Evolutionary conservation across 2,329 filamentous ascomycete species (phyloP), one percentile per base, ranked within the genome.

Genomic region (Aspergillus sp.): DNA sequence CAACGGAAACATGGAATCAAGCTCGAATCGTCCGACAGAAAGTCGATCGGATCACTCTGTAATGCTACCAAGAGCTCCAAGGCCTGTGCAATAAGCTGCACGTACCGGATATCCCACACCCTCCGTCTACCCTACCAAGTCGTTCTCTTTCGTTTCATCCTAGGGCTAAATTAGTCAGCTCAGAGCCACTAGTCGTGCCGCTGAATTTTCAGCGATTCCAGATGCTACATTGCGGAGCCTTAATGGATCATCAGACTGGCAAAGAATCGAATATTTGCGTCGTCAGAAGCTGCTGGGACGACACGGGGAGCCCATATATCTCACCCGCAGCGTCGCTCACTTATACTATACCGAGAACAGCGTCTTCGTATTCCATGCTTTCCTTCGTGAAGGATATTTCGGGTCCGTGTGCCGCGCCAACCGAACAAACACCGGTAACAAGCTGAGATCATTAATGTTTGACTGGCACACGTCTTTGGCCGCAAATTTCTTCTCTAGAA

Each of bases 301-400:
- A 0, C 62, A 68, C 1, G 87, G 86, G 41, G 70, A 65, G 1
- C 85, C 87, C 0, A 67, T 90, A 10, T 87, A 90, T 61, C 88
- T 90, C 60, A 80, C 86, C 0, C 81, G 82, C 0, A 74, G 82
- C 3, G 78, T 90, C 0, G 80, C 81, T 0, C 85, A 90, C 65
- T 69, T 91, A 1, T 90, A 90, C 68, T 89, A 83, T 57, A 86
- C 84, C 0, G 85, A 90, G 56, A 88, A 86, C 57, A 81, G 83
- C 0, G 81, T 80, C 4, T 90, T 90, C 60, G 85, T 85, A 0
- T 88, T 90, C 66, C 86, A 90, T 60, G 81, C 85, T 1, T 71
- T 91, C 7, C 69, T 91, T 1, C 84, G 82, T 49, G 79, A 77
- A 2, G 85, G 86, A 0, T 90, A 86, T 59, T 85, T 90, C 61